Evolutionary conservation across 1,284 basidiomycete genomes (phyloP), one percentile per base, ranked within the genome.

Genomic region (Entoloma clypeatum): DNA sequence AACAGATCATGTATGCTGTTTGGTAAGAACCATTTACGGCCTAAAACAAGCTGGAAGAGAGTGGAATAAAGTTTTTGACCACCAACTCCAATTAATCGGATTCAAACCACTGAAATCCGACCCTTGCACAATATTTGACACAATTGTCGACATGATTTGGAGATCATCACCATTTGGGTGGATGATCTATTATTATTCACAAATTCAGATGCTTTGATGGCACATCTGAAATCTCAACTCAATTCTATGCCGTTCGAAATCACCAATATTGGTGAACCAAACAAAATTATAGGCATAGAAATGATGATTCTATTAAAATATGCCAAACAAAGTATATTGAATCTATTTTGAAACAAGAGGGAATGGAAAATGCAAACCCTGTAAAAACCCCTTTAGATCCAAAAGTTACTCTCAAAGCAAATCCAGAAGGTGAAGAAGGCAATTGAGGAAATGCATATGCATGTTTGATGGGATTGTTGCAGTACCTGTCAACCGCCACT

Each of bases 61-160:
- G 6, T 59, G 57, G 57, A 58, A 57, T 31, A 23, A 23, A n/a
- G 45, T 44, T 25, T 18, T 55, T 8, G 23, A 57, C 32, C 16
- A 17, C 3, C 26, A 16, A 17, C 17, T 44, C 21, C 25, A 18
- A 7, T 23, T 30, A 25, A 7, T 33, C 3, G 38, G 32, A 5
- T 43, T 30, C 16, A 23, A 22, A 8, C 10, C 28, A 2, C 14
- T 41, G 5, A 2, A 7, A 5, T 33, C 34, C 1, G 45, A 45
- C n/a, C 39, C 28, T 41, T 27, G 39, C 28, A 28, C 24, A 21
- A 33, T 30, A 22, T 48, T 24, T 22, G 24, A 16, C 17, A 5
- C 13, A 14, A 35, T 28, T 23, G 27, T 2, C n/a, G n/a, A n/a
- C 4, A 36, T 7, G 3, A 18, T 13, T 3, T 44, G 5, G 27